Base-by-base conservation (phyloP, 1,139 yeast genomes). In the Protomyces inouyei region DNA sequence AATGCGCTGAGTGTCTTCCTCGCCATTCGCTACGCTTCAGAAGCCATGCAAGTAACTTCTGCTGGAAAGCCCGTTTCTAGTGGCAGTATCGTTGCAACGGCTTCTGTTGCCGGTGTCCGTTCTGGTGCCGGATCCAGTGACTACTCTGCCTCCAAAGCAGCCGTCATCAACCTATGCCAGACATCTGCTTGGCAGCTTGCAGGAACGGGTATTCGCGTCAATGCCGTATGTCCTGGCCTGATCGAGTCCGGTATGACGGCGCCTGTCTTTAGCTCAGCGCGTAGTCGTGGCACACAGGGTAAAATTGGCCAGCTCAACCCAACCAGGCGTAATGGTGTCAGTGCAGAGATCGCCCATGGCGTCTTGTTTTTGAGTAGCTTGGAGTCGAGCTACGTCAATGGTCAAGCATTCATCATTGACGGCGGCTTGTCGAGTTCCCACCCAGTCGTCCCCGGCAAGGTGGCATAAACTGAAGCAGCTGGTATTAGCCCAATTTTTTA, bases 201-300 rank as follows among this genome's bases (percentile, higher is more conserved):
- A 6, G 67, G 65, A 23, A 57, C 64, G 8, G 67, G 68, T 14
- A 65, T 68, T 52, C 59, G 70, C 14, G 67, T 68, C 48, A 68
- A 68, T 48, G 69, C 70, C 21, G 45, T 68, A 40, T 67, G 69
- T 8, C 70, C 70, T 12, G 70, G 70, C 2, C 57, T 68, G 25
- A 66, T 68, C 53, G 65, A 64, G 36, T 64, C 67, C 36, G 64
- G 67, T 40, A 68, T 67, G 68, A 64, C 66, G 10, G 52, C 60
- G 43, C 40, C 46, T 18, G 52, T 56, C 16, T 61, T 61, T 25
- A 51, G 35, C 45, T 43, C 45, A n/a, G 68, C 68, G 9, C 52
- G 56, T 14, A 46, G 36, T 18, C 51, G 61, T 23, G 68, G 67
- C 18, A 65, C 64, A n/a, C 36, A 35, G n/a, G 52, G 52, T 23